Conservation (phyloP, 768 basidiomycete genomes). For the Dentipellis fragilis region DNA sequence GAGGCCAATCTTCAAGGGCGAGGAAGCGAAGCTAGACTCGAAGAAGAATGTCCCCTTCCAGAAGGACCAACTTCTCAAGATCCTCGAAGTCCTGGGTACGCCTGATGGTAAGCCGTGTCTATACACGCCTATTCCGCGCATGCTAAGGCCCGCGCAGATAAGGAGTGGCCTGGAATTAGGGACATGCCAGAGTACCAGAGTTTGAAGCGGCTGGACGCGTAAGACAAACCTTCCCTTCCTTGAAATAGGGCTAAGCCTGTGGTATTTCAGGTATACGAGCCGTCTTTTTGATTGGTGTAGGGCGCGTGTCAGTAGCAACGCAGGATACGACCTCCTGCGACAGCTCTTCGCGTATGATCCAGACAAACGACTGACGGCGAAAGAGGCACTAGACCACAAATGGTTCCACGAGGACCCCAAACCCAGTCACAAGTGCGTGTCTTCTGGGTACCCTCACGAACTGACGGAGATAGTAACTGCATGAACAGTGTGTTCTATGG, state of each 20-base stretch:
- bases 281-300: slow-evolving; percentile 71
- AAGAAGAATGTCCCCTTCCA: slow-evolving; percentile 99
- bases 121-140: slow-evolving; percentile 1
- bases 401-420: slow-evolving; percentile 92
- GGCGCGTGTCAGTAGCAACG: slow-evolving; percentile 43
- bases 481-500: slow-evolving; percentile 57
- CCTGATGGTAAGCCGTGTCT: slow-evolving; percentile 53
- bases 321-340: slow-evolving; percentile 77
- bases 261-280: slow-evolving; percentile 37
- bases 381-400: slow-evolving; percentile 69
- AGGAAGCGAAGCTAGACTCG: slow-evolving; percentile 93
- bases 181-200: slow-evolving; percentile 85
- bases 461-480: neutral
- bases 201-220: slow-evolving; percentile 73
- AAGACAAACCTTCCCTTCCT: slow-evolving; percentile 17
- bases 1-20: slow-evolving; percentile 96
- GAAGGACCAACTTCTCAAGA: slow-evolving; percentile 87
- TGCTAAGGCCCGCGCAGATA: slow-evolving; percentile 36
- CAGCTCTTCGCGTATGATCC: slow-evolving; percentile 89
- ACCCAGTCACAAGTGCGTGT: slow-evolving; percentile 67
- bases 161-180: slow-evolving; percentile 77
- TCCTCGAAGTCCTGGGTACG: slow-evolving; percentile 91
- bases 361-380: slow-evolving; percentile 72
- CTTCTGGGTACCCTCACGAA: neutral
- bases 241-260: neutral